Evolutionary conservation across 2,329 filamentous ascomycete species (phyloP).

Genomic region (Fusarium sp.): DNA sequence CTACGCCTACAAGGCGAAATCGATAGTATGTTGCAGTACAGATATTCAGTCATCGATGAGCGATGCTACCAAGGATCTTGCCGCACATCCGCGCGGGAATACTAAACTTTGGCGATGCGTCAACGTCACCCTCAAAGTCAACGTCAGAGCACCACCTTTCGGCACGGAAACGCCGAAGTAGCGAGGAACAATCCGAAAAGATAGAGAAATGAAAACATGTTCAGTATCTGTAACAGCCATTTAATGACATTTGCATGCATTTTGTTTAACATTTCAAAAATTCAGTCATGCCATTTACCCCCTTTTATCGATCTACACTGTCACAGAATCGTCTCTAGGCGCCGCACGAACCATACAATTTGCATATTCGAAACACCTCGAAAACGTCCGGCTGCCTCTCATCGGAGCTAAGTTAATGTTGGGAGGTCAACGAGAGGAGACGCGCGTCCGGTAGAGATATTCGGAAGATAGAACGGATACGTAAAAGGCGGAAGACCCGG

Average conservation of each 20-base stretch:
- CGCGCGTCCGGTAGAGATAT: conserved; percentile 15
- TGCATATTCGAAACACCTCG: conserved; percentile 17
- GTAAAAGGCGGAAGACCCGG: conserved; percentile 2
- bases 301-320: not conserved
- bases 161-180: conserved; percentile 34
- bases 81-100: conserved; percentile 25
- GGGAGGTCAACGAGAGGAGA: not conserved
- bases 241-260: not conserved
- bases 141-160: conserved; percentile 38
- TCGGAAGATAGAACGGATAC: not conserved
- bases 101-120: conserved; percentile 32
- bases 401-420: not conserved
- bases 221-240: not conserved
- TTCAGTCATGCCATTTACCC: conserved; percentile 1
- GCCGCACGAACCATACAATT: conserved; percentile 13
- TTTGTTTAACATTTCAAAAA: not conserved
- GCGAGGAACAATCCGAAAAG: conserved; percentile 9
- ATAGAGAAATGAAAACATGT: not conserved
- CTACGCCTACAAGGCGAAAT: not conserved
- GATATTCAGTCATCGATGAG: conserved; percentile 18
- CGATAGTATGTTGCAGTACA: not conserved
- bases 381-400: conserved; percentile 7
- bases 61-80: conserved; percentile 11
- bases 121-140: conserved; percentile 26
- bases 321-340: conserved; percentile 3